phyloP scores from a whole-genome alignment of 495 filamentous ascomycete species.

The Ramalina intermedia region DNA sequence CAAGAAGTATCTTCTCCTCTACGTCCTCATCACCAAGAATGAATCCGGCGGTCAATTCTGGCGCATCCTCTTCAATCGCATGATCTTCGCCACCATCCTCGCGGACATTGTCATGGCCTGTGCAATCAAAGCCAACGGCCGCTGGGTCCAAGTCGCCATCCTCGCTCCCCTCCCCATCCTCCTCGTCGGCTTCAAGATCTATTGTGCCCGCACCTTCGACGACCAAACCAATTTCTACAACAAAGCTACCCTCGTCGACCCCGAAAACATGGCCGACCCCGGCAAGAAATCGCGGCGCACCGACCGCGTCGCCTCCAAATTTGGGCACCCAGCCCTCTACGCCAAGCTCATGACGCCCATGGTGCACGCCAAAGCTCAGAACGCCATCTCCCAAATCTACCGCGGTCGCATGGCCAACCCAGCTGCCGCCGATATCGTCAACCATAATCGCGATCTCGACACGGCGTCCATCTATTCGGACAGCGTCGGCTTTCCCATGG shows the following conservation, averaged over 20 bases:
- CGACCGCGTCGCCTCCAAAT: conserved; percentile 65
- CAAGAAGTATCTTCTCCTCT: conserved; percentile 91
- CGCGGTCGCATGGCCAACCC: conserved; percentile 58
- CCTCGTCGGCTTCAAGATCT: conserved; percentile 73
- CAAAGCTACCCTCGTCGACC: conserved; percentile 41
- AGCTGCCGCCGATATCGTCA: conserved; percentile 38
- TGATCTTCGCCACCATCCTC: conserved; percentile 70
- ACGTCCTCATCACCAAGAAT: conserved; percentile 90
- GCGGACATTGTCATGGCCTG: conserved; percentile 68
- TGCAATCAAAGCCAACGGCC: conserved; percentile 45
- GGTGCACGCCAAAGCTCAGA: conserved; percentile 82
- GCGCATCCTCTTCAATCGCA: conserved; percentile 79
- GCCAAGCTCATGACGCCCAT: conserved; percentile 84
- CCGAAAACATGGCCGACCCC: conserved; percentile 35
- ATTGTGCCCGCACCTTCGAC: conserved; percentile 66
- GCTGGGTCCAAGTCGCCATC: conserved; percentile 44
- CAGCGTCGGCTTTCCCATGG: conserved; percentile 42
- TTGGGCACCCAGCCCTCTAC: conserved; percentile 84
- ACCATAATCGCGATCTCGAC: background rate
- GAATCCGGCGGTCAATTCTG: conserved; percentile 93
- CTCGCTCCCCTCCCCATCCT: conserved; percentile 69
- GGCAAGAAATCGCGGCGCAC: conserved; percentile 38
- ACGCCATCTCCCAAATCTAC: conserved; percentile 67
- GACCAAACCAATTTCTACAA: conserved; percentile 62
- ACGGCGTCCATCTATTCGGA: conserved; percentile 39